phyloP scores from a whole-genome alignment of 139 green algal genomes.

The Ettlia oleoabundans region DNA sequence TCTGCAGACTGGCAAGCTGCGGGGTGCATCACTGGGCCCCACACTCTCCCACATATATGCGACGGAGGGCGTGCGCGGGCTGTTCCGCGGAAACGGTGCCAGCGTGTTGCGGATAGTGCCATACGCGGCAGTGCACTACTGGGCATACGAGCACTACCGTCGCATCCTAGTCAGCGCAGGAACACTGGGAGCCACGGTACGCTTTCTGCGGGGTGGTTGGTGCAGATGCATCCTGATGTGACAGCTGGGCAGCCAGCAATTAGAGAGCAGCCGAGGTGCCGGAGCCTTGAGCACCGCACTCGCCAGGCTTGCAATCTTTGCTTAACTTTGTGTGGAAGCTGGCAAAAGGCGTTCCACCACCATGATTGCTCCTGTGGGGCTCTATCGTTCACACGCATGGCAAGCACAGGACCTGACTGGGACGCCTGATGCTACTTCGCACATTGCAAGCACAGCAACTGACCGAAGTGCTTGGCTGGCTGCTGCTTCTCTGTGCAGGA shows the following conservation, averaged over 20 bases:
- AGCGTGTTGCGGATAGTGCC: slow-evolving; percentile 89
- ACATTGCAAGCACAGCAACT: too few species aligned
- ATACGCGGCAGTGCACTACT: slow-evolving; percentile 92
- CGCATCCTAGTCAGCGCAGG: slow-evolving; percentile 48
- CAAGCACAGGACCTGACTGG: too few species aligned
- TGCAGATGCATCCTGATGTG: too few species aligned
- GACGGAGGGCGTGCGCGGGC: slow-evolving; percentile 5
- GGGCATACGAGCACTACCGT: slow-evolving; percentile 87
- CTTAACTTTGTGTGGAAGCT: background rate
- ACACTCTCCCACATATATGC: slow-evolving; percentile 28
- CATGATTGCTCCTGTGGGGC: too few species aligned
- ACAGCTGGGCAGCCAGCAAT: background rate
- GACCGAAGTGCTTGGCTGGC: too few species aligned
- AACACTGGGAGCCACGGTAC: slow-evolving; percentile 8
- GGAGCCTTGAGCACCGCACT: too few species aligned
- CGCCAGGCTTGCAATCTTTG: too few species aligned
- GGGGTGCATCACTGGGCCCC: background rate
- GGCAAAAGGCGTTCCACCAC: too few species aligned
- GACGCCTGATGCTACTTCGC: too few species aligned
- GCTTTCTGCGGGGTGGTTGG: too few species aligned
- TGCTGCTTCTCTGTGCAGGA: background rate
- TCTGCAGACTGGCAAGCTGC: slow-evolving; percentile 32
- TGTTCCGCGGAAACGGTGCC: slow-evolving; percentile 80
- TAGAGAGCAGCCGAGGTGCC: too few species aligned
- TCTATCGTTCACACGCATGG: too few species aligned